phyloP scores from a whole-genome alignment of 2,329 filamentous ascomycete genomes.

The Trichoderma sp. region DNA sequence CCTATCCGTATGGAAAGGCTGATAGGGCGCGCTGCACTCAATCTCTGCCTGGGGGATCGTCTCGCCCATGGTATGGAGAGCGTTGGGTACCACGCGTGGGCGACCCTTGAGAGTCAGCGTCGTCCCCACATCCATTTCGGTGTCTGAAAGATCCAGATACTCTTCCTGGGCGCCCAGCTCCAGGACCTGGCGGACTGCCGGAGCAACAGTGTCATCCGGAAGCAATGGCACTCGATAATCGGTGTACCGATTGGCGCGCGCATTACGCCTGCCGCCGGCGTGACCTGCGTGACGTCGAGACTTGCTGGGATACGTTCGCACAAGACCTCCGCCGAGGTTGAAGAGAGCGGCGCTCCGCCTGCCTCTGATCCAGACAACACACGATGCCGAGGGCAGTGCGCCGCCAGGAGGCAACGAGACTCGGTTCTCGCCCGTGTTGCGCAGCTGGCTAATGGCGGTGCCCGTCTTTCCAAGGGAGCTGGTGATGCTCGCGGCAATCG shows the following conservation, averaged over 20 bases:
- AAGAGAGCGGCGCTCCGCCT: slow-evolving; percentile 65
- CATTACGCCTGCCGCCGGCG: slow-evolving; percentile 51
- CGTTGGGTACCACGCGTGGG: slow-evolving; percentile 41
- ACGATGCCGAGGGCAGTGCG: slow-evolving; percentile 58
- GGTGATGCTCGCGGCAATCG: slow-evolving; percentile 72
- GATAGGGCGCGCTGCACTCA: slow-evolving; percentile 92
- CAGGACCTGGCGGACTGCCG: slow-evolving; percentile 58
- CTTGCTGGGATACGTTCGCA: slow-evolving; percentile 67
- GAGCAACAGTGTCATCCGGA: slow-evolving; percentile 61
- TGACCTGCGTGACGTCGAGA: slow-evolving; percentile 57
- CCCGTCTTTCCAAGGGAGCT: slow-evolving; percentile 75
- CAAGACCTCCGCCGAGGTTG: slow-evolving; percentile 65
- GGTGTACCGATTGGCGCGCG: slow-evolving; percentile 60
- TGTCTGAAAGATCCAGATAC: slow-evolving; percentile 56
- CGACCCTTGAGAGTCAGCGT: slow-evolving; percentile 54
- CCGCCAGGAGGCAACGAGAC: slow-evolving; percentile 65
- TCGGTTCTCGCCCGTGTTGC: slow-evolving; percentile 75
- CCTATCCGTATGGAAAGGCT: slow-evolving; percentile 91
- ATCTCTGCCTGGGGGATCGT: slow-evolving; percentile 80
- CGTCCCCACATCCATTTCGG: slow-evolving; percentile 57
- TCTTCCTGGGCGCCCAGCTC: slow-evolving; percentile 55
- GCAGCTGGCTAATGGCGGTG: slow-evolving; percentile 67
- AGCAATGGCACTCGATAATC: slow-evolving; percentile 69
- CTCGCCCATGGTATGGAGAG: slow-evolving; percentile 53
- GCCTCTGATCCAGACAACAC: slow-evolving; percentile 66